Evolutionary conservation across 2,329 filamentous ascomycete species (phyloP).

Genomic region (Scorias spongiosa): DNA sequence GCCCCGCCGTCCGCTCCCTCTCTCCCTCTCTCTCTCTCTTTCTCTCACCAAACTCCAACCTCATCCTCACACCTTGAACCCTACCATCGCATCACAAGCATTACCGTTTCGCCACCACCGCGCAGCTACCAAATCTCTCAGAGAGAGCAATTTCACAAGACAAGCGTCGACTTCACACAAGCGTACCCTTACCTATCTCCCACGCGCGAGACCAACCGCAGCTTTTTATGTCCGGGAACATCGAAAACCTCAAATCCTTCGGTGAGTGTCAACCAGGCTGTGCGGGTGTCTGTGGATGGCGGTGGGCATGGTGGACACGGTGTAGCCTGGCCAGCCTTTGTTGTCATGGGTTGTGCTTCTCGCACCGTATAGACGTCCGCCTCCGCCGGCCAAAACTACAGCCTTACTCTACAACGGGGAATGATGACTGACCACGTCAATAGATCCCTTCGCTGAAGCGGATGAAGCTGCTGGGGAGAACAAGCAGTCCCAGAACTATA

Average conservation of each 20-base stretch:
- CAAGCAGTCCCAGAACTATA: constrained; percentile 93
- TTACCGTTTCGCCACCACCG: too few relatives aligned
- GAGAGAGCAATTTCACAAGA: too few relatives aligned
- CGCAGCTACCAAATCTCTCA: too few relatives aligned
- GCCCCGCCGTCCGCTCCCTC: not conserved
- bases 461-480: constrained; percentile 96
- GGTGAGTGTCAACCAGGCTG: constrained; percentile 41
- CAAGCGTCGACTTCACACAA: too few relatives aligned
- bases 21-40: not conserved
- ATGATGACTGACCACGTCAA: not conserved
- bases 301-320: not conserved
- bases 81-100: too few relatives aligned
- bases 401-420: not conserved
- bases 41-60: not conserved
- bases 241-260: constrained; percentile 96
- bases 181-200: not conserved
- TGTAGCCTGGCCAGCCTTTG: not conserved
- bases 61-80: not conserved
- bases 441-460: constrained; percentile 99
- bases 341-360: too few relatives aligned
- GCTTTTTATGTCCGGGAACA: constrained; percentile 63
- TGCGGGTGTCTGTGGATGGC: not conserved
- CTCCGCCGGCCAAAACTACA: too few relatives aligned
- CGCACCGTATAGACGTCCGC: too few relatives aligned
- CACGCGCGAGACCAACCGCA: constrained; percentile 1